A percentile compares a stretch with the other conserved stretches of the same genome.
Conservation (phyloP, 345 rosid genomes). For the Boechera divaricarpa region DNA sequence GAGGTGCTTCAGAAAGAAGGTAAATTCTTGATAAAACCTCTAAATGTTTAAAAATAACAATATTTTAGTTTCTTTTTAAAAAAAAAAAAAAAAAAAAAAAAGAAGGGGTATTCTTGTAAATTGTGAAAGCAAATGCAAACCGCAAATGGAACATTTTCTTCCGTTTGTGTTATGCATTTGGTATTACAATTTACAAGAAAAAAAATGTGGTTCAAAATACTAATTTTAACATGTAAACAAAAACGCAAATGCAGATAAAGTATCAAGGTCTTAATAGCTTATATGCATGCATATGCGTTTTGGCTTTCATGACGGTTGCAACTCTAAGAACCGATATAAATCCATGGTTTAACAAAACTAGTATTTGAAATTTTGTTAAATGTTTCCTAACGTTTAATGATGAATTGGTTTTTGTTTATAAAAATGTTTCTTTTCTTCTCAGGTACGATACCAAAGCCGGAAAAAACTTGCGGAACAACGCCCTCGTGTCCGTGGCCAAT, state of each 20-base stretch:
- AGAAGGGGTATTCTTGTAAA: background rate
- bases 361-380: background rate
- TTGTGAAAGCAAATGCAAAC: background rate
- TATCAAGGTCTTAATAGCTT: background rate
- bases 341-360: background rate
- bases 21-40: constrained; percentile 34
- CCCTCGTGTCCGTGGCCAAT: constrained; percentile 72
- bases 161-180: background rate
- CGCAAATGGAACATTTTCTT: background rate
- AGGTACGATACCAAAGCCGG: constrained; percentile 81
- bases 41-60: background rate
- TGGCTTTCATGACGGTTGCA: background rate
- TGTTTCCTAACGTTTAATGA: background rate
- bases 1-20: constrained; percentile 83
- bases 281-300: background rate
- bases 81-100: background rate
- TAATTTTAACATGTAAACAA: background rate
- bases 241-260: background rate
- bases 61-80: background rate
- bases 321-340: background rate
- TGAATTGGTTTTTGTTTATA: background rate
- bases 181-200: background rate
- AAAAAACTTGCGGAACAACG: constrained; percentile 74
- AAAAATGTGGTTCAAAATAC: background rate
- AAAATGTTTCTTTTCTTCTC: constrained; percentile 29